A percentile compares a stretch with the other conserved stretches of the same genome.
These are phyloP conservation scores for Aspergillus floridensis DNA, from an alignment of 2,329 filamentous ascomycete genomes.

Conservation along the genomic window DNA sequence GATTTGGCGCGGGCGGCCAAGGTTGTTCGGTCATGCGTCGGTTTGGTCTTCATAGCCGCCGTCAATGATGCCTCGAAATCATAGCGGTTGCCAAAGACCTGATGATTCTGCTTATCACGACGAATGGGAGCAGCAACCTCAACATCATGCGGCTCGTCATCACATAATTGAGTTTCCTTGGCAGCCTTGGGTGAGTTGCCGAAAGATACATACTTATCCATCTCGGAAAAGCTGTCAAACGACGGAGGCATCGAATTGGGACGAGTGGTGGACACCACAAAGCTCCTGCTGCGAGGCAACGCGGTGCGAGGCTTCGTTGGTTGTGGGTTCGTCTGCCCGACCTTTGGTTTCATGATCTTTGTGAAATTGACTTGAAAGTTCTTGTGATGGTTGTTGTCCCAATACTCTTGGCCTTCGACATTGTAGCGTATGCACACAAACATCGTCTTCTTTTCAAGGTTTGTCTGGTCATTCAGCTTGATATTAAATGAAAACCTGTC, in stretches of 20 bases:
- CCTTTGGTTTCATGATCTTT: slow-evolving; percentile 67
- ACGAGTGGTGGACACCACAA: slow-evolving; percentile 52
- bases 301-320: slow-evolving; percentile 53
- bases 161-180: slow-evolving; percentile 66
- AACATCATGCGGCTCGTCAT: slow-evolving; percentile 68
- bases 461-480: slow-evolving; percentile 84
- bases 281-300: slow-evolving; percentile 66
- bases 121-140: slow-evolving; percentile 57
- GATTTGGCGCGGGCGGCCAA: slow-evolving; percentile 55
- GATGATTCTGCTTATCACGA: slow-evolving; percentile 53
- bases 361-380: slow-evolving; percentile 96
- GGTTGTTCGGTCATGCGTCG: slow-evolving; percentile 64
- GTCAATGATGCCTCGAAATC: slow-evolving; percentile 91
- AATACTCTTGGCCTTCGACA: slow-evolving; percentile 80
- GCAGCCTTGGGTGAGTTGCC: slow-evolving; percentile 61
- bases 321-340: slow-evolving; percentile 31
- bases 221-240: slow-evolving; percentile 69
- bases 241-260: slow-evolving; percentile 52
- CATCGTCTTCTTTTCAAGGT: slow-evolving; percentile 88
- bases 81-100: slow-evolving; percentile 88
- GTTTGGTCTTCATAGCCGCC: slow-evolving; percentile 67
- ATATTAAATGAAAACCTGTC: slow-evolving; percentile 95
- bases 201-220: slow-evolving; percentile 55
- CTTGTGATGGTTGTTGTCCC: slow-evolving; percentile 85
- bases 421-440: slow-evolving; percentile 88